Conservation (phyloP, 768 basidiomycete species). For the Pisolithus microcarpus region DNA sequence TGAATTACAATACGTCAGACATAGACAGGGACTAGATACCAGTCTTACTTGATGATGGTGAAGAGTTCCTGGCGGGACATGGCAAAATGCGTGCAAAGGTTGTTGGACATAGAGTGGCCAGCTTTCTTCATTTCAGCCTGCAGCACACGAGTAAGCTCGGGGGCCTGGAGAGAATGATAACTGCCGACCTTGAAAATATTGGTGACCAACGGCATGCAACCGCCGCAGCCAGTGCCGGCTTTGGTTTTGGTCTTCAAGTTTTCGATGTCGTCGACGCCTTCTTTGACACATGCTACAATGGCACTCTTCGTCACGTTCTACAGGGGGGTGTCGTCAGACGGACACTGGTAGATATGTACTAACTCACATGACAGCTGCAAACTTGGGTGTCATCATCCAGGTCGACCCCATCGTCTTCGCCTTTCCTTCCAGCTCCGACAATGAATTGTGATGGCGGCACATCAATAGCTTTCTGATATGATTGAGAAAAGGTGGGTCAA, state of each 20-base stretch:
- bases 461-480: slow-evolving; percentile 52
- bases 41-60: slow-evolving; percentile 43
- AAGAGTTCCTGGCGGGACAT: slow-evolving; percentile 63
- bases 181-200: slow-evolving; percentile 31
- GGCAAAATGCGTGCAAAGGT: slow-evolving; percentile 59
- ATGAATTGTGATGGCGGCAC: slow-evolving; percentile 62
- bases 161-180: background rate
- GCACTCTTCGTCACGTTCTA: slow-evolving; percentile 59
- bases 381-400: slow-evolving; percentile 67
- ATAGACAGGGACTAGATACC: background rate
- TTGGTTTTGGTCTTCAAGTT: slow-evolving; percentile 63
- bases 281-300: slow-evolving; percentile 43
- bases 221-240: slow-evolving; percentile 66
- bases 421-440: slow-evolving; percentile 42
- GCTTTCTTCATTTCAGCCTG: slow-evolving; percentile 62
- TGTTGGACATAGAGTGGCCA: slow-evolving; percentile 49
- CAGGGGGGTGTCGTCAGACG: background rate
- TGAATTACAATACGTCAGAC: slow-evolving; percentile 10
- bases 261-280: slow-evolving; percentile 41
- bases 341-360: background rate
- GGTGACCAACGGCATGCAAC: slow-evolving; percentile 54
- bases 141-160: slow-evolving; percentile 18
- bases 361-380: slow-evolving; percentile 56
- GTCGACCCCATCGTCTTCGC: slow-evolving; percentile 54
- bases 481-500: background rate